A percentile compares a stretch with the other conserved stretches of the same genome.
phyloP scores from a whole-genome alignment of 1,139 yeast species.

The Martiniozyma asiatica region DNA sequence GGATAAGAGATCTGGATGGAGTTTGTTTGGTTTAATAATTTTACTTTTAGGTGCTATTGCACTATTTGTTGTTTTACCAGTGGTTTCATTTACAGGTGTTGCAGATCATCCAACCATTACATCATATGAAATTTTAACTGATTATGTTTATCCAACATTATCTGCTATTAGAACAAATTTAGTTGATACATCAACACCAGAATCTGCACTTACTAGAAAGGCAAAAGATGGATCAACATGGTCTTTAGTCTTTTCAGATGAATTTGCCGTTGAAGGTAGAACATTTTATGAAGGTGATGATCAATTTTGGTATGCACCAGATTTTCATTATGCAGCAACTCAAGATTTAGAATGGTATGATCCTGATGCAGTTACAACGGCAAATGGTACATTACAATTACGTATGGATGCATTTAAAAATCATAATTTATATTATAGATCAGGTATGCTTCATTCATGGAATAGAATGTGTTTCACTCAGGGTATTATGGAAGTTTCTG shows the following conservation, averaged over 20 bases:
- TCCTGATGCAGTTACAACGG: conserved; percentile 48
- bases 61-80: conserved; percentile 62
- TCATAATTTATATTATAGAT: conserved; percentile 44
- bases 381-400: conserved; percentile 35
- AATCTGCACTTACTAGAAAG: conserved; percentile 26
- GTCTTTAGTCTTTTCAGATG: conserved; percentile 46
- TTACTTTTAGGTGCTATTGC: conserved; percentile 50
- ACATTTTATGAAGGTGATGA: conserved; percentile 54
- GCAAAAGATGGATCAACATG: conserved; percentile 36
- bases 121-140: conserved; percentile 29
- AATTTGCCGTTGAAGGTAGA: conserved; percentile 48
- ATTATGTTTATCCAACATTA: conserved; percentile 38
- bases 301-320: conserved; percentile 49
- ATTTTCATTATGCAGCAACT: conserved; percentile 48
- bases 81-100: conserved; percentile 61
- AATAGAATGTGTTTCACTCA: conserved; percentile 49
- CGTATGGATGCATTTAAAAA: conserved; percentile 47
- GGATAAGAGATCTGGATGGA: conserved; percentile 50
- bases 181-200: conserved; percentile 49
- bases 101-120: conserved; percentile 18
- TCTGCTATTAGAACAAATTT: conserved; percentile 37
- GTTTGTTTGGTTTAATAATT: conserved; percentile 42
- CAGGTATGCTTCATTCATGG: conserved; percentile 55
- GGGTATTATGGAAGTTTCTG: conserved; percentile 41
- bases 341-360: conserved; percentile 56